Conservation (phyloP, 164 flowering plant genomes). For the Stephania yunnanensis region DNA sequence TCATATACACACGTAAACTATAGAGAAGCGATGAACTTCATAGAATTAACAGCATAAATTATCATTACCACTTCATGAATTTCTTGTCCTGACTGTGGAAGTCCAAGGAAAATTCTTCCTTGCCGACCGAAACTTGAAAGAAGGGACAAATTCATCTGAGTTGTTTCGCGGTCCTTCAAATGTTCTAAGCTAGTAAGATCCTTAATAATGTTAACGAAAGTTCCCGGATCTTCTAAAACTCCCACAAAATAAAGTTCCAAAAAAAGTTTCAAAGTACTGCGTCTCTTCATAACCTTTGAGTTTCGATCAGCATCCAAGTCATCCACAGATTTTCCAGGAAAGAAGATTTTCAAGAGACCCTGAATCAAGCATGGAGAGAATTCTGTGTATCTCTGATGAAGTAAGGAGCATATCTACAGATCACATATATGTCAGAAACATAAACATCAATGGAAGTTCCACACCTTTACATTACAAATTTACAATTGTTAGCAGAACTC, state of each 20-base stretch:
- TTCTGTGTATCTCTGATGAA: slow-evolving; percentile 94
- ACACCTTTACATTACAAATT: not conserved
- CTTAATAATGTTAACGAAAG: slow-evolving; percentile 71
- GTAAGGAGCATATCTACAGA: slow-evolving; percentile 81
- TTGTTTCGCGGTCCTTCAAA: slow-evolving; percentile 85
- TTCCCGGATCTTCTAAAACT: slow-evolving; percentile 66
- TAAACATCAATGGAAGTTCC: not conserved
- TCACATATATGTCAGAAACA: slow-evolving; percentile 5
- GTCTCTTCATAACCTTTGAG: slow-evolving; percentile 87
- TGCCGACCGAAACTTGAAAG: slow-evolving; percentile 94
- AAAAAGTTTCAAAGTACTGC: slow-evolving; percentile 80
- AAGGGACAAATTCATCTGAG: slow-evolving; percentile 85
- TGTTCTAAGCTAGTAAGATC: slow-evolving; percentile 83
- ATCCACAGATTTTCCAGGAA: slow-evolving; percentile 80
- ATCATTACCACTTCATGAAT: slow-evolving; percentile 73
- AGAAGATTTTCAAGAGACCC: slow-evolving; percentile 79
- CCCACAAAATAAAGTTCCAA: slow-evolving; percentile 94
- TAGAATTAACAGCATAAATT: slow-evolving; percentile 5
- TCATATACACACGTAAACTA: not conserved
- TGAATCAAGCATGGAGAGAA: slow-evolving; percentile 78
- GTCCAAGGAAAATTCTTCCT: slow-evolving; percentile 82
- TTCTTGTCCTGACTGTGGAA: slow-evolving; percentile 71
- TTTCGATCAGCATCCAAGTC: slow-evolving; percentile 76
- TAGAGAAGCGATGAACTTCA: not conserved
- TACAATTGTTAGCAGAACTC: not conserved